Evolutionary conservation across 768 basidiomycete species (phyloP).

Genomic region (Porphyrellus cyaneotinctus): DNA sequence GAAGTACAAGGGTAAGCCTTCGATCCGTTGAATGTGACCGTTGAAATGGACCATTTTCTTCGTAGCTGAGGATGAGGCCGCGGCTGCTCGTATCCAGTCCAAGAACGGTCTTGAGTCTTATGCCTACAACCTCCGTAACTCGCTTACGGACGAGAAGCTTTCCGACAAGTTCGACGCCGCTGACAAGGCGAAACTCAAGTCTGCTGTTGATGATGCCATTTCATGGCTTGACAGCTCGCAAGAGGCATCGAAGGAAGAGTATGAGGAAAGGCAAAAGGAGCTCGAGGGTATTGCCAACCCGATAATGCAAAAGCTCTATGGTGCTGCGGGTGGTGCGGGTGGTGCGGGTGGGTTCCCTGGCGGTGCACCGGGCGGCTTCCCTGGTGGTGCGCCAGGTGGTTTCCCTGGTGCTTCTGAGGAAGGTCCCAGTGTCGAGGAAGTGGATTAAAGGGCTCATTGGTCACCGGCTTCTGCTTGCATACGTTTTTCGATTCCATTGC

Average conservation of each 20-base stretch:
- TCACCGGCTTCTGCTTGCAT: conserved; percentile 18
- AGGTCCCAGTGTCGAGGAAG: conserved; percentile 90
- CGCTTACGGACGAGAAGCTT: conserved; percentile 79
- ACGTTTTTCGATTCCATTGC: conserved; percentile 21
- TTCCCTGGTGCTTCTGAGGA: conserved; percentile 71
- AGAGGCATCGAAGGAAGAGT: conserved; percentile 92
- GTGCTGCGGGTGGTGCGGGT: conserved; percentile 44
- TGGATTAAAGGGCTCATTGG: conserved; percentile 49
- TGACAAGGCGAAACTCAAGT: conserved; percentile 82
- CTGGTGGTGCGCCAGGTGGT: conserved; percentile 65
- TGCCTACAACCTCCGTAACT: conserved; percentile 92
- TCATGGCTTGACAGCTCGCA: conserved; percentile 82
- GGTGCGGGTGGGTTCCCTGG: conserved; percentile 46
- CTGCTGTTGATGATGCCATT: conserved; percentile 79
- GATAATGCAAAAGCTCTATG: conserved; percentile 71
- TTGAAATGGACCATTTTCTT: conserved; percentile 10
- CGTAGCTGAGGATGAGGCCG: conserved; percentile 80
- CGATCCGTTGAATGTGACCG: neutral
- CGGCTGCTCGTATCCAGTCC: conserved; percentile 72
- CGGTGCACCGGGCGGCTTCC: conserved; percentile 49
- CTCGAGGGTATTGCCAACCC: conserved; percentile 80
- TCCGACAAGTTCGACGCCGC: conserved; percentile 81
- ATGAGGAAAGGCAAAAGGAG: conserved; percentile 90
- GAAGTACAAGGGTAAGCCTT: conserved; percentile 71
- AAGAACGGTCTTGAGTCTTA: conserved; percentile 96